Evolutionary conservation across 495 filamentous ascomycete species (phyloP), one percentile per base, ranked within the genome.

Genomic region (Apodospora peruviana): DNA sequence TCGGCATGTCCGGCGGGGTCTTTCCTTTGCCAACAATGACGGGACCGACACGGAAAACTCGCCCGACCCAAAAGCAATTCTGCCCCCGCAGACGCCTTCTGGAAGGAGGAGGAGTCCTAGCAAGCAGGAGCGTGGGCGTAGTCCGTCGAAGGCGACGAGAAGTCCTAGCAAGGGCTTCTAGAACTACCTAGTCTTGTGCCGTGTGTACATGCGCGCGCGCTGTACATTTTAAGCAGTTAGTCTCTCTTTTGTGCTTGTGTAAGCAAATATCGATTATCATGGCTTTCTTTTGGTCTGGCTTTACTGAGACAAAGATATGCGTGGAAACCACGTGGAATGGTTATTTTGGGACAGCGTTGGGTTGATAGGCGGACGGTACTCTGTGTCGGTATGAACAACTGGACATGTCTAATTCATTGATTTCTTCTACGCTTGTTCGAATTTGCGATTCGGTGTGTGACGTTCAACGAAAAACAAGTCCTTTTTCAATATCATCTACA

Each of bases 21-120:
- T 61, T 16, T 57, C 27, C 14, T 7, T n/a, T 11, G 20, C 66
- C 19, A 59, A 55, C 14, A 62, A 69, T 43, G 71, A 68, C 11
- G 60, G 42, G n/a, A 71, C 69, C 0, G 73, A 74, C 16, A 67
- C 67, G 4, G 72, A 75, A 25, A 65, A 58, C 16, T 67, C 64
- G 17, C 66, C 69, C 0, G 53, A 48, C 39, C 50, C 57, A 22
- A 62, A 62, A 34, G 49, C 61, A 2, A 59, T 74, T 21, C 55
- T 65, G 47, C 61, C 70, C 21, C 64, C 64, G 2, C 64, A 70
- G 43, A 74, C 69, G 1, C 68, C 73, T 1, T n/a, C n/a, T n/a
- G n/a, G n/a, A n/a, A 56, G 58, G 2, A 55, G 52, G 12, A 58
- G 66, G 50, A 75, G 73, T 35, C 72, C 73, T 0, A 66, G 68